Base-by-base conservation (phyloP, 495 filamentous ascomycete genomes). In the Penicillium chermesinum region DNA sequence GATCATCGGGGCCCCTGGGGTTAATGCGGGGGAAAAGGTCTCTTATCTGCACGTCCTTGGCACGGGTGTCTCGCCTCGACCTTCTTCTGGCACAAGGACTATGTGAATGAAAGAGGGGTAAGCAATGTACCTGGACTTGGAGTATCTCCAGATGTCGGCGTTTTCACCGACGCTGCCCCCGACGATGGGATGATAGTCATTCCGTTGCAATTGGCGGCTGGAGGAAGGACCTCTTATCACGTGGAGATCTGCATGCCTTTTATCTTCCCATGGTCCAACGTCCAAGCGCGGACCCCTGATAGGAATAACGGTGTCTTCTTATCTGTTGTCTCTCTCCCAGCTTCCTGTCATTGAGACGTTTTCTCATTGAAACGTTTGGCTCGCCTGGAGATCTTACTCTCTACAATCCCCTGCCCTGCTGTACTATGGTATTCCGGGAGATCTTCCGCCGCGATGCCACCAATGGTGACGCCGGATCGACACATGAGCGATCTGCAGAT, bases 401-500 rank as follows among this genome's bases (percentile, higher is more conserved):
- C n/a, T 10, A 38, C 7, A 27, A 20, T 35, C n/a, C 36, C 22
- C 13, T 25, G 15, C 32, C 14, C 17, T 7, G 22, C 19, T n/a
- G n/a, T n/a, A n/a, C 10, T 9, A 62, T 64, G 59, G 57, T 52
- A 13, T 42, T 47, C 8, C 54, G 52, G 41, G 54, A 52, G 32
- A 9, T 49, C 10, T 55, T 59, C 41, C 48, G 55, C 27, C 54
- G 49, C 12, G 38, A 38, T 43, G 43, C 34, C 1, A 25, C 25
- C 16, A n/a, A 13, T 3, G 42, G 35, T 4, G 34, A 53, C 30
- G 15, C 44, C 3, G 33, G 22, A 20, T 41, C 45, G 12, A 34
- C 25, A 12, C 45, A 51, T 53, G 27, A 49, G 34, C 57, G 62
- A 12, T 57, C 63, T 12, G 18, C 52, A 4, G 60, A 63, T 13